Conservation (phyloP, 2,329 filamentous ascomycete species). For the Zasmidium cellare region DNA sequence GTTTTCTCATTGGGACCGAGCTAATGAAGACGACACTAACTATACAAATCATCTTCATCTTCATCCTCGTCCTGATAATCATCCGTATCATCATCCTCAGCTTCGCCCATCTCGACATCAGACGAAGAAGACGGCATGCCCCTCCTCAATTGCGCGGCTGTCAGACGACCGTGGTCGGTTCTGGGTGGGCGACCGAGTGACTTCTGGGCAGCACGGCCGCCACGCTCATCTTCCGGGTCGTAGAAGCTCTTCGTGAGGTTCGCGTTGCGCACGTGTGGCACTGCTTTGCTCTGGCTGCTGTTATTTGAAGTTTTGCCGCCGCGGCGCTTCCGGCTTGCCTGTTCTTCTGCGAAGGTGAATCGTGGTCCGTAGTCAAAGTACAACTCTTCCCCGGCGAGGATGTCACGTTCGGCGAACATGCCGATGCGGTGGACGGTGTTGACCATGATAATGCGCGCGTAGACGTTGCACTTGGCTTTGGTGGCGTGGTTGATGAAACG, state of each 20-base stretch:
- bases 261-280: slow-evolving; percentile 25
- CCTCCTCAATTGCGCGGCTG: not conserved
- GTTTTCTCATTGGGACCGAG: too few species aligned
- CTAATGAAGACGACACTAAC: too few species aligned
- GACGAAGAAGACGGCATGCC: not conserved
- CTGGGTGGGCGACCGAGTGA: not conserved
- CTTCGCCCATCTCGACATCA: not conserved
- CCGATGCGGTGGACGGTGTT: slow-evolving; percentile 74
- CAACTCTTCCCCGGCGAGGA: slow-evolving; percentile 72
- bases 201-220: not conserved
- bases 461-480: slow-evolving; percentile 58
- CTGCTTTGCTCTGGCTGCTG: slow-evolving; percentile 15
- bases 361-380: slow-evolving; percentile 73
- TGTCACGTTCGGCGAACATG: slow-evolving; percentile 66
- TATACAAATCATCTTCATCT: not conserved
- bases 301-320: not conserved
- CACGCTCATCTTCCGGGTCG: slow-evolving; percentile 20
- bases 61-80: not conserved
- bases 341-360: slow-evolving; percentile 21
- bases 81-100: not conserved
- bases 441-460: slow-evolving; percentile 68
- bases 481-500: slow-evolving; percentile 80
- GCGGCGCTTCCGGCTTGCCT: slow-evolving; percentile 16
- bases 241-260: slow-evolving; percentile 23
- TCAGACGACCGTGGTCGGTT: not conserved